A percentile compares a stretch with the other conserved stretches of the same genome.
These are phyloP conservation scores for Trichoderma breve DNA, from an alignment of 2,329 filamentous ascomycete species.

Conservation along the genomic window DNA sequence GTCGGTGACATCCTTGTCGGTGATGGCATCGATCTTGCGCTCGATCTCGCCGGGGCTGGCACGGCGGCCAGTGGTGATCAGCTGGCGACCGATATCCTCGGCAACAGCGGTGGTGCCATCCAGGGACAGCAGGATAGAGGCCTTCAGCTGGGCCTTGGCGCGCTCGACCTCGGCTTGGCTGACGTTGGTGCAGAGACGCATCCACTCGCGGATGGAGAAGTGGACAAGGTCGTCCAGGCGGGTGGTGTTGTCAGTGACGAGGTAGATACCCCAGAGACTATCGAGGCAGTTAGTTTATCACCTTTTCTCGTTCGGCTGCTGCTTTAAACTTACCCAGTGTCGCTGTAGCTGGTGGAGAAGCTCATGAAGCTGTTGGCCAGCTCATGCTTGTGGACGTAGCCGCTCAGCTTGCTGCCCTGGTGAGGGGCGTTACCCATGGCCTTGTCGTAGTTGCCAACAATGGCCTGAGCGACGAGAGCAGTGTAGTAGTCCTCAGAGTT, in stretches of 20 bases:
- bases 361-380: slow-evolving; percentile 99
- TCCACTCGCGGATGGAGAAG: slow-evolving; percentile 98
- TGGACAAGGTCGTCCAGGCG: slow-evolving; percentile 93
- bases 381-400: slow-evolving; percentile 88
- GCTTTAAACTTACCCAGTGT: slow-evolving; percentile 75
- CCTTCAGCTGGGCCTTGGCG: slow-evolving; percentile 98
- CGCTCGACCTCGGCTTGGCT: slow-evolving; percentile 90
- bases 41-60: slow-evolving; percentile 93
- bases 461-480: slow-evolving; percentile 93
- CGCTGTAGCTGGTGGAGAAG: slow-evolving; percentile 99
- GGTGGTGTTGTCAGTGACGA: slow-evolving; percentile 86
- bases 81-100: slow-evolving; percentile 97
- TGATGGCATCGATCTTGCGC: slow-evolving; percentile 81
- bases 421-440: slow-evolving; percentile 96
- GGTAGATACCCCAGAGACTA: slow-evolving; percentile 99
- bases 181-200: slow-evolving; percentile 86
- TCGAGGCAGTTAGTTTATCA: slow-evolving; percentile 27
- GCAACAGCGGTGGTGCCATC: slow-evolving; percentile 96
- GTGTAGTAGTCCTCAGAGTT: slow-evolving; percentile 99
- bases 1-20: slow-evolving; percentile 94
- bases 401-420: slow-evolving; percentile 97
- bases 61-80: slow-evolving; percentile 93
- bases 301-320: not conserved
- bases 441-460: slow-evolving; percentile 99
- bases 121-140: slow-evolving; percentile 92